phyloP scores from a whole-genome alignment of 2,329 filamentous ascomycete genomes.

The Neofusicoccum ribis region DNA sequence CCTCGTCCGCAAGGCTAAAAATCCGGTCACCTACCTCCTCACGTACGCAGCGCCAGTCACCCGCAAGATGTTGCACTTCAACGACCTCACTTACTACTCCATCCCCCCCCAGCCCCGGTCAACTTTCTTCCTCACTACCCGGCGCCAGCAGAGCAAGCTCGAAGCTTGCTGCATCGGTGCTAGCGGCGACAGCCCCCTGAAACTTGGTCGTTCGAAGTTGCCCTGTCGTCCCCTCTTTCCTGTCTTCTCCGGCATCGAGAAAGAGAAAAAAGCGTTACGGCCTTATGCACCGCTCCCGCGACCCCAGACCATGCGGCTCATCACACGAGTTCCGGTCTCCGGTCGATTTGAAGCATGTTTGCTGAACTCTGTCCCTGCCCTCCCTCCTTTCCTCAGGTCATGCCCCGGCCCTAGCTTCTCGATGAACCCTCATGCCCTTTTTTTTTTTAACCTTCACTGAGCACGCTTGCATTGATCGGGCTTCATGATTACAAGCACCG shows the following conservation, averaged over 20 bases:
- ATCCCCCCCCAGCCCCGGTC: conserved; percentile 28
- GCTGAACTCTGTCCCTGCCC: background rate
- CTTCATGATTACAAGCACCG: background rate
- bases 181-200: background rate
- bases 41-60: conserved; percentile 63
- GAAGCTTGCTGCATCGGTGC: background rate
- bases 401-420: background rate
- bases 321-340: background rate
- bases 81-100: conserved; percentile 53
- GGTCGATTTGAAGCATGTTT: conserved; percentile 1
- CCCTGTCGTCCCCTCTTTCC: background rate
- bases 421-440: background rate
- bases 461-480: background rate
- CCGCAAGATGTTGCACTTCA: conserved; percentile 61
- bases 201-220: background rate
- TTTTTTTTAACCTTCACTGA: background rate
- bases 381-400: background rate
- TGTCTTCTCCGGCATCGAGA: background rate
- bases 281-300: conserved; percentile 2
- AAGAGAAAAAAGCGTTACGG: background rate
- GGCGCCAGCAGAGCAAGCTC: conserved; percentile 1
- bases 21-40: conserved; percentile 47
- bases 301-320: conserved; percentile 18
- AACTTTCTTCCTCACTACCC: background rate
- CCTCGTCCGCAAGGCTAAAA: conserved; percentile 30